A percentile compares a stretch with the other conserved stretches of the same genome.
Evolutionary conservation across 352 stramenopile species (phyloP).

Genomic region (Peronospora farinosa): DNA sequence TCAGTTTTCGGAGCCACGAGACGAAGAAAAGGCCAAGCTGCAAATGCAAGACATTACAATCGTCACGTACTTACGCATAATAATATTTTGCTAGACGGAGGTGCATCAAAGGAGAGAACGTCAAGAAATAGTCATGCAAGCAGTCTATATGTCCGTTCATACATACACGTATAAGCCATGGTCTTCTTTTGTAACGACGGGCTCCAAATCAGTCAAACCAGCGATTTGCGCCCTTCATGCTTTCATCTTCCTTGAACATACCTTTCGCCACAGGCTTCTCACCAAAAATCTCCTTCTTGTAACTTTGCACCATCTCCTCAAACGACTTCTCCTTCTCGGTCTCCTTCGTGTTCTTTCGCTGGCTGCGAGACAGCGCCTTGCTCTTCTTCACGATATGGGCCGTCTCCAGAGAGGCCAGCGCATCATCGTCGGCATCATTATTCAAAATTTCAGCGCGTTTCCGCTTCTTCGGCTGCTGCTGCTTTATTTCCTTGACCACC

Average conservation of each 20-base stretch:
- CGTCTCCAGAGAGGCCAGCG: constrained; percentile 15
- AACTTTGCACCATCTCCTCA: constrained; percentile 67
- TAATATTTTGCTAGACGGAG: not conserved
- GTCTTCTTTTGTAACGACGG: constrained; percentile 1
- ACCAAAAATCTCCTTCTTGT: constrained; percentile 83
- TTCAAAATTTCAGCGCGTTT: constrained; percentile 24
- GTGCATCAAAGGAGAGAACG: not conserved
- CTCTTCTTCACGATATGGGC: constrained; percentile 23
- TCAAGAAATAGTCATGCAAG: constrained; percentile 9
- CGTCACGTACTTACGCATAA: too few relatives aligned
- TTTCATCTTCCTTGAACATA: constrained; percentile 13
- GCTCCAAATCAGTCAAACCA: constrained; percentile 58
- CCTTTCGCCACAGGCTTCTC: constrained; percentile 23
- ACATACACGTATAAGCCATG: constrained; percentile 1
- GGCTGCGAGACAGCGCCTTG: constrained; percentile 55
- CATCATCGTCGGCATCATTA: constrained; percentile 22
- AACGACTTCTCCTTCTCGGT: constrained; percentile 61
- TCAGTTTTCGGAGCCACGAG: too few relatives aligned
- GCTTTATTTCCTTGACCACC: constrained; percentile 27
- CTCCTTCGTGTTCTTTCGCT: constrained; percentile 58
- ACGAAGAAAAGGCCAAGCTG: too few relatives aligned
- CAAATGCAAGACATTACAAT: too few relatives aligned
- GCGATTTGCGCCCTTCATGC: constrained; percentile 31
- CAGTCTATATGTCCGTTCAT: constrained; percentile 19
- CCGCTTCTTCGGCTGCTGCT: constrained; percentile 39